Percentiles rank a stretch among this genome's conserved stretches.
Evolutionary conservation across 1,139 yeast genomes (phyloP).

Genomic region (Yarrowia galli): DNA sequence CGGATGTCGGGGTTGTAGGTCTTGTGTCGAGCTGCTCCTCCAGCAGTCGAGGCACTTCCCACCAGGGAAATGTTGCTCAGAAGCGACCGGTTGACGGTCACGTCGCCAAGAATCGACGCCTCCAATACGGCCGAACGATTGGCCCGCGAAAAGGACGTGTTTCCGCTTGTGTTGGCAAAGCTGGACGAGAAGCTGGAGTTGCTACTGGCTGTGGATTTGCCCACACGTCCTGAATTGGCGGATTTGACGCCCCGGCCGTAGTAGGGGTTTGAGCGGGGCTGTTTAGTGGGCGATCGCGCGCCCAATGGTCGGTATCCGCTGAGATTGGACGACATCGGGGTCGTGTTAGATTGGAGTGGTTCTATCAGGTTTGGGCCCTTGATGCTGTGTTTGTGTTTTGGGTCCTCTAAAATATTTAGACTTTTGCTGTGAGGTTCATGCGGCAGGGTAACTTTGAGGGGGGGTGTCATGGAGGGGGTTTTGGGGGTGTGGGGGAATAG

Average conservation of each 20-base stretch:
- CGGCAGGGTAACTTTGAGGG: slow-evolving; percentile 2
- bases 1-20: slow-evolving; percentile 33
- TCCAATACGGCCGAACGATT: slow-evolving; percentile 13
- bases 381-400: background rate
- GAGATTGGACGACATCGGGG: slow-evolving; percentile 28
- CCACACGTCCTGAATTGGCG: slow-evolving; percentile 4
- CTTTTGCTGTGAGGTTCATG: slow-evolving; percentile 12
- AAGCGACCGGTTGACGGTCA: slow-evolving; percentile 22
- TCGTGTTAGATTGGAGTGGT: background rate
- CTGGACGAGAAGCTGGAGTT: slow-evolving; percentile 15
- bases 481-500: too few species aligned
- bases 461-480: background rate
- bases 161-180: slow-evolving; percentile 9
- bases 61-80: slow-evolving; percentile 26
- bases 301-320: slow-evolving; percentile 28
- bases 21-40: slow-evolving; percentile 28
- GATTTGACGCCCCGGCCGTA: slow-evolving; percentile 10
- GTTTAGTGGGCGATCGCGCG: slow-evolving; percentile 18
- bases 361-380: too few species aligned
- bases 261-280: slow-evolving; percentile 5
- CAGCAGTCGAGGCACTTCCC: slow-evolving; percentile 12
- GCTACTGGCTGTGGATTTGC: background rate
- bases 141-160: slow-evolving; percentile 6
- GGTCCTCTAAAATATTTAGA: slow-evolving; percentile 22
- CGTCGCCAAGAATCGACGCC: slow-evolving; percentile 33